Base-by-base conservation (phyloP, 306 rosid species). In the Rosa multiflora region DNA sequence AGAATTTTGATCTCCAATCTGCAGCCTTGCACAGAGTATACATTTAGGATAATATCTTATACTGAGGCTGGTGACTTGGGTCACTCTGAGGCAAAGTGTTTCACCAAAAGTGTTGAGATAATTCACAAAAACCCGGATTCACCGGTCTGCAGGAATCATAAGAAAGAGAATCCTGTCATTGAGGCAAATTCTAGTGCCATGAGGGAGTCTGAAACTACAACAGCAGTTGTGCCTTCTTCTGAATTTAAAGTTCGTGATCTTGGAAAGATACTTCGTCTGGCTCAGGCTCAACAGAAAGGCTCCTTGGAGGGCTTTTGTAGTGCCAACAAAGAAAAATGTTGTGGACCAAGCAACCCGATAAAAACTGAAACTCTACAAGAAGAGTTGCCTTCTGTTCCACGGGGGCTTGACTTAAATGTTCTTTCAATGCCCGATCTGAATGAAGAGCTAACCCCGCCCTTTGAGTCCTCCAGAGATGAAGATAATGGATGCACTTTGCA, bases 81-180 rank as follows among this genome's bases (percentile, higher is more conserved):
- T 81, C 99, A 96, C 89, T 96, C 99, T 23, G 94, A 96, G 90
- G 94, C 94, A 0, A 93, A 90, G 88, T 96, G 99, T 86, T 96
- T 96, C 88, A 93, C 98, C 73, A 93, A 87, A 87, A 96, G 99
- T 71, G 74, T 93, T 55, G 99, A 93, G 88, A 79, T 96, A 81
- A 82, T 96, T 74, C 85, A 85, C 72, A 96, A 86, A 79, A 86
- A 76, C 72, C 78, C 91, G 5, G 76, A 70, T 74, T 76, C 85
- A 32, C 83, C 73, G 7, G 87, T 82, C 59, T 77, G 77, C 73
- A 18, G 74, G 77, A 79, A 82, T 82, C 79, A 73, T 53, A 88
- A 83, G 77, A 87, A 85, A 80, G 94, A 86, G 83, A 83, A 70
- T 78, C 39, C 76, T 48, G 73, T 70, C 63, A 63, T 78, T 61